A percentile compares a stretch with the other conserved stretches of the same genome.
phyloP scores from a whole-genome alignment of 208 protist species.

The Trypanosoma congolense region DNA sequence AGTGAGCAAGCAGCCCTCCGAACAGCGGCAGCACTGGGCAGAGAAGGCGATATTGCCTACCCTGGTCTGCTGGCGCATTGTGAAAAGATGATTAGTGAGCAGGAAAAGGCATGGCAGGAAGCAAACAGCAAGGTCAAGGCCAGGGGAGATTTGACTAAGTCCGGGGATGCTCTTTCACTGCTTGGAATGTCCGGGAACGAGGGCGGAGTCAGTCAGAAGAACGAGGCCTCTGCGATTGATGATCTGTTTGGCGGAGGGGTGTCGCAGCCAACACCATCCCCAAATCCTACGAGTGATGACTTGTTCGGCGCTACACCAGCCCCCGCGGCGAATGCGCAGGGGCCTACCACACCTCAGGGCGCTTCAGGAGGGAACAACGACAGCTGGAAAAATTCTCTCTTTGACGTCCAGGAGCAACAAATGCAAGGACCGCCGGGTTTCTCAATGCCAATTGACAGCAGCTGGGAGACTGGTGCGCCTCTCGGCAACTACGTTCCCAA shows the following conservation, averaged over 20 bases:
- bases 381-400: conserved; percentile 20
- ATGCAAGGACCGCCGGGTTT: conserved; percentile 48
- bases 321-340: not conserved
- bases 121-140: conserved; percentile 26
- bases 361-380: not conserved
- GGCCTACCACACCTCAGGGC: not conserved
- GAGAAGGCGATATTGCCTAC: conserved; percentile 40
- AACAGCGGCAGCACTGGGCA: conserved; percentile 56
- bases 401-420: conserved; percentile 7
- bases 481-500: conserved; percentile 14
- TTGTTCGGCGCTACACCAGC: not conserved
- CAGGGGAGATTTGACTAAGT: not conserved
- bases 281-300: not conserved
- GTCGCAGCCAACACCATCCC: not conserved
- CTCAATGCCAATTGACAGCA: conserved; percentile 22
- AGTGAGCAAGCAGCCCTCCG: conserved; percentile 35
- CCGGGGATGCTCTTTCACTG: not conserved
- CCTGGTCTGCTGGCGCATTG: conserved; percentile 50
- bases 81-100: conserved; percentile 57
- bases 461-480: conserved; percentile 28
- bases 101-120: conserved; percentile 56
- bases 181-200: not conserved
- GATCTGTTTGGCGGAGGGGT: not conserved
- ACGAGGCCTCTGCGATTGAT: not conserved
- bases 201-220: conserved; percentile 1